Evolutionary conservation across 495 filamentous ascomycete species (phyloP), one percentile per base, ranked within the genome.

Genomic region (Trypethelium eluteriae): DNA sequence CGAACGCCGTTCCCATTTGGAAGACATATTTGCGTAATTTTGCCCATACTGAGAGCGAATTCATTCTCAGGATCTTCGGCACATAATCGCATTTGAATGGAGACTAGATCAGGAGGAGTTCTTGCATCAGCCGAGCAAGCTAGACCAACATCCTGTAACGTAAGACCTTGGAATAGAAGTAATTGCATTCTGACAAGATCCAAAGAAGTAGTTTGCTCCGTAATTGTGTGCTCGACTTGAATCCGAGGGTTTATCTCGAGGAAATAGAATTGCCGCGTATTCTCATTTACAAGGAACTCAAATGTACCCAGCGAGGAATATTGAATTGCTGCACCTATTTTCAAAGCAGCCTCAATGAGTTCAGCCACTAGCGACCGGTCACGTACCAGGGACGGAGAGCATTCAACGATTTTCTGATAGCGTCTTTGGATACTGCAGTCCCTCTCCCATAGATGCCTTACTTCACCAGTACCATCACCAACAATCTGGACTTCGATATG

Each of bases 21-120:
- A 11, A 86, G 79, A 11, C 67, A 68, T 56, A 86, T 84, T 0
- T 79, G 75, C 1, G 75, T 81, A 1, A 86, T 76, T 66, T 84
- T 85, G 44, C 85, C 85, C 62, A 85, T 84, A 66, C 83, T 85
- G 2, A 86, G 75, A 2, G 83, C 73, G 68, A 82, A 86, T 38
- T 79, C 73, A 38, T 75, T 78, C n/a, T 77, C 74, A 4, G 79
- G 79, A 50, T 86, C 78, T 71, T 88, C 85, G 2, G 84, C 80
- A 44, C 81, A 85, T 36, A 88, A 66, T 12, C 85, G 80, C 12
- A 88, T 76, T 69, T 88, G 84, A 11, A 86, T 79, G 0, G 84
- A 84, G 62, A 79, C 62, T 62, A 70, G 2, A 64, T 72, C 12
- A 11, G 80, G 79, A 39, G 77, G 70, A n/a, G 63, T 62, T 3